Base-by-base conservation (phyloP, 2,329 filamentous ascomycete genomes). In the Colletotrichum orbiculare region DNA sequence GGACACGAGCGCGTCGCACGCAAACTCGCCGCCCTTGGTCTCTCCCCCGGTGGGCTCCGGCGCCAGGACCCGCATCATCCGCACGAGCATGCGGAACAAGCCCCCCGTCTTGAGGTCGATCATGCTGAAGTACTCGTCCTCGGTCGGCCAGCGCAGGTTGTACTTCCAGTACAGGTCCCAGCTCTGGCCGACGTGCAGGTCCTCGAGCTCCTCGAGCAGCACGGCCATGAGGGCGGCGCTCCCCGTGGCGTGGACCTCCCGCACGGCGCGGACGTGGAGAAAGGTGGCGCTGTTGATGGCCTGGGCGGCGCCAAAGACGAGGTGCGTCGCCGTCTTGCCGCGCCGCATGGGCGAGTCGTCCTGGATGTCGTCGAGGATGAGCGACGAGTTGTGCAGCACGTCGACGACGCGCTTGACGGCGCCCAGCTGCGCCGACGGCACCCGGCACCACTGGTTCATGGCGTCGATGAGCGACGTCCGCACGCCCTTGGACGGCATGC, bases 361-460 rank as follows among this genome's bases (percentile, higher is more conserved):
- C 68, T 81, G 67, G 25, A 81, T 70, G 66, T 81, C 78, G 54
- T 79, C 78, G 3, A 81, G 68, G 6, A 54, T 60, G 13, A 60
- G 34, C 6, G 58, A 60, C 0, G 58, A 46, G 37, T 60, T 54
- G 50, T 60, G 58, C 9, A 60, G 50, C 17, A 47, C 34, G 10
- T 46, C 42, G 41, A 60, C 25, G 12, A 60, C 41, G 8, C 33
- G 9, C 50, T 60, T 54, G 1, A 60, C 33, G 15, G 43, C 38
- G 5, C 17, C 37, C 9, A 59, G 39, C n/a, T 49, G 13, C 2
- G 33, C 2, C 0, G 13, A 34, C 6, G 46, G 38, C 4, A 59
- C 47, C 11, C 35, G 46, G 1, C 37, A 15, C 56, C 56, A 59
- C n/a, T 43, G 13, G 39, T 59, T 52, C 37, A 59, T 33, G 10